These are phyloP conservation scores for Pyracantha coccinea DNA, from an alignment of 331 rosid species.

Conservation along the genomic window DNA sequence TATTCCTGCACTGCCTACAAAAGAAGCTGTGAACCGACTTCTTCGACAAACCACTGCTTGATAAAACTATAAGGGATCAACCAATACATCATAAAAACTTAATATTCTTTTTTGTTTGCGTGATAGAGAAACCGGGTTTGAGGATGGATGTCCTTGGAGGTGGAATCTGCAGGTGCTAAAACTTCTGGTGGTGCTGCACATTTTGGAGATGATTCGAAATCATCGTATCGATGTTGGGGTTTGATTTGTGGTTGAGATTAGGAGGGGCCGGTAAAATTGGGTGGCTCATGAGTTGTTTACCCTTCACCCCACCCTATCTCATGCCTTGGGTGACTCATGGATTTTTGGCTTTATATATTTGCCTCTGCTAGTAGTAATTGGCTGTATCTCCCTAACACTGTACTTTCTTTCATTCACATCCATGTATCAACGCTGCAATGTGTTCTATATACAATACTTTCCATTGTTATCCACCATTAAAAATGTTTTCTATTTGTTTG, in stretches of 20 bases:
- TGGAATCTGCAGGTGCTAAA: neutral
- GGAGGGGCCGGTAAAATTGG: neutral
- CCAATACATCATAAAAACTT: neutral
- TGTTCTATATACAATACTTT: neutral
- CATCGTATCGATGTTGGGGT: neutral
- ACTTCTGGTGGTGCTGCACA: neutral
- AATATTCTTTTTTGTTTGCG: neutral
- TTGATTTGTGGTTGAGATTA: neutral
- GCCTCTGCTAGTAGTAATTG: neutral
- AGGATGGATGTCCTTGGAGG: neutral
- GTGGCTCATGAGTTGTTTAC: neutral
- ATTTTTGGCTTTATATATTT: neutral
- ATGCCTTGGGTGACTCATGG: neutral
- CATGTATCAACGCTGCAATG: neutral
- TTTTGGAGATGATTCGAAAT: neutral
- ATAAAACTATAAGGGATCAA: neutral
- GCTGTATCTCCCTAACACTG: neutral
- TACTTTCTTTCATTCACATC: neutral
- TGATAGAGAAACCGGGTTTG: neutral
- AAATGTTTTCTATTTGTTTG: neutral
- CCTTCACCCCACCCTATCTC: neutral
- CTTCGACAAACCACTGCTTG: slow-evolving; percentile 12
- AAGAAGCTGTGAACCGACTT: slow-evolving; percentile 46
- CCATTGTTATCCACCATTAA: neutral
- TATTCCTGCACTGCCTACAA: slow-evolving; percentile 75